phyloP scores from a whole-genome alignment of 2,329 filamentous ascomycete genomes.

The Chaetoscypha palmicola region DNA sequence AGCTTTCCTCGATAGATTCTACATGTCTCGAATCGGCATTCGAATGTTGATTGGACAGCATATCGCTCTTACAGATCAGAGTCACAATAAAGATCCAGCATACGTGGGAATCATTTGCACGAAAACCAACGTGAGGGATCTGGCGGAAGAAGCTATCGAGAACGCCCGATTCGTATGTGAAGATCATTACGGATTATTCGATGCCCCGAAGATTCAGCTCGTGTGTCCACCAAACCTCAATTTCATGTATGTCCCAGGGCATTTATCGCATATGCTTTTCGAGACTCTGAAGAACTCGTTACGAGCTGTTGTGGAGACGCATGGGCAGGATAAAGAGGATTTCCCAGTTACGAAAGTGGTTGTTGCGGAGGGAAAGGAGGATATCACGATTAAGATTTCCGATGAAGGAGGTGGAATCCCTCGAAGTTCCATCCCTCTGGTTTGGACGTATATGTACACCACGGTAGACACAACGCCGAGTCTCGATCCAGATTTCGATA shows the following conservation, averaged over 20 bases:
- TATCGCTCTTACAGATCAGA: constrained; percentile 92
- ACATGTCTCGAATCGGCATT: constrained; percentile 99
- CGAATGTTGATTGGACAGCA: constrained; percentile 99
- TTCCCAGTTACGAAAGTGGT: constrained; percentile 97
- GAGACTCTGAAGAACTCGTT: constrained; percentile 98
- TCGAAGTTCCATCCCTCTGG: constrained; percentile 83
- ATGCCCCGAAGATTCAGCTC: constrained; percentile 92
- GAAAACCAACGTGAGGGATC: constrained; percentile 90
- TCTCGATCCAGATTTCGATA: constrained; percentile 95
- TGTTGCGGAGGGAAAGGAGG: constrained; percentile 93
- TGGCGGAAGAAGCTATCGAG: constrained; percentile 95
- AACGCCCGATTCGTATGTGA: constrained; percentile 99
- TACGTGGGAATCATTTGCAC: constrained; percentile 99
- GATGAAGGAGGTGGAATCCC: constrained; percentile 97
- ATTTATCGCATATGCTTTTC: constrained; percentile 98
- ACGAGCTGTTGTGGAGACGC: constrained; percentile 89
- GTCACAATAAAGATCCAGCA: constrained; percentile 77
- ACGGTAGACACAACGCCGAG: constrained; percentile 94
- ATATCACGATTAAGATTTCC: constrained; percentile 97
- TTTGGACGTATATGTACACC: constrained; percentile 99
- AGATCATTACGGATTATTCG: constrained; percentile 95
- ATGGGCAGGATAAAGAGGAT: constrained; percentile 90
- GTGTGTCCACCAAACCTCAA: constrained; percentile 90
- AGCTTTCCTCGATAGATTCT: constrained; percentile 95
- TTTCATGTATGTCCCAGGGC: constrained; percentile 99